Evolutionary conservation across 257 asterid species (phyloP).

Genomic region (Solanum chaucha): DNA sequence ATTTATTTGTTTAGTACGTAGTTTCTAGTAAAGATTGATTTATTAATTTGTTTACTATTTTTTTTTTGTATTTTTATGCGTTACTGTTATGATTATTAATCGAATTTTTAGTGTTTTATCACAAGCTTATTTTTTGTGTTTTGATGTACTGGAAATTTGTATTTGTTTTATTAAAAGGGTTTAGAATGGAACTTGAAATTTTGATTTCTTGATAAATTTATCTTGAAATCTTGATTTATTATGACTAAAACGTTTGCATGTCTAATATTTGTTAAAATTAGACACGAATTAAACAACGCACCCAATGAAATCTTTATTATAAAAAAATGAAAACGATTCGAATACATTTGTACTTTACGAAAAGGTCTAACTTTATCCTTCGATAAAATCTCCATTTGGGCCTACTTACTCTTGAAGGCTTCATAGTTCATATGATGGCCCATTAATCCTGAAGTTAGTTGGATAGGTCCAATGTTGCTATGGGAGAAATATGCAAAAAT

Average conservation of each 20-base stretch:
- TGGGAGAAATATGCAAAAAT: neutral
- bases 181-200: neutral
- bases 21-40: neutral
- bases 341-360: too few species aligned
- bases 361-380: too few species aligned
- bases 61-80: neutral
- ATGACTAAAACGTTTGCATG: too few species aligned
- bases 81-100: neutral
- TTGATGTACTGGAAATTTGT: neutral
- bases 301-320: too few species aligned
- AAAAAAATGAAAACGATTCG: too few species aligned
- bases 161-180: neutral
- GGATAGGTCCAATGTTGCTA: neutral
- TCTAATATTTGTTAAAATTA: too few species aligned
- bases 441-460: neutral
- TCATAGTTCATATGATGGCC: neutral
- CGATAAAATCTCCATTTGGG: neutral
- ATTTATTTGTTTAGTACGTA: neutral
- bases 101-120: neutral
- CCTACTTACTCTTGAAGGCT: neutral
- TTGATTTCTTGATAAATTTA: neutral
- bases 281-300: too few species aligned
- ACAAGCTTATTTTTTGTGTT: too few species aligned
- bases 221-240: too few species aligned
- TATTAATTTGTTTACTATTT: neutral